These are phyloP conservation scores for Blastobotrys aristatus DNA, from an alignment of 1,139 yeast species.

Conservation along the genomic window DNA sequence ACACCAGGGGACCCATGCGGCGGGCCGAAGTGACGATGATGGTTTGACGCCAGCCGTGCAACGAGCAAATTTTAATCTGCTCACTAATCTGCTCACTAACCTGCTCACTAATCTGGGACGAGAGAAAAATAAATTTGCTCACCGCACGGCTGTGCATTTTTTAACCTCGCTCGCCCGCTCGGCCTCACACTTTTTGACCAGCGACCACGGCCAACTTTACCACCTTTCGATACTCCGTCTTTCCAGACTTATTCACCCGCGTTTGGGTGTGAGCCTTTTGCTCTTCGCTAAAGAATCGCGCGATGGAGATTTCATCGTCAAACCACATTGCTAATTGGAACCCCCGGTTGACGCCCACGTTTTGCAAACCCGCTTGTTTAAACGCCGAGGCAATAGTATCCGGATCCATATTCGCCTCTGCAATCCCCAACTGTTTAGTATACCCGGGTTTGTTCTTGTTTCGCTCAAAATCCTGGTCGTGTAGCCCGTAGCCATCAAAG, in stretches of 20 bases:
- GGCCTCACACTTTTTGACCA: too few relatives aligned
- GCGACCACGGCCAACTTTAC: slow-evolving; percentile 5
- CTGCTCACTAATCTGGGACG: background rate
- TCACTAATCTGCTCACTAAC: background rate
- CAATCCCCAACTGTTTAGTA: slow-evolving; percentile 1
- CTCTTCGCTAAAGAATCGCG: background rate
- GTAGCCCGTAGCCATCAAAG: slow-evolving; percentile 12
- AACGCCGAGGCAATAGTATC: background rate
- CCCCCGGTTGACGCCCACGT: background rate
- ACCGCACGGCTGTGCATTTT: background rate
- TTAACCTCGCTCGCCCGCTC: background rate
- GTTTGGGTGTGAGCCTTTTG: background rate
- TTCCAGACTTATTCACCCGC: background rate
- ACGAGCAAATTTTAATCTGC: background rate
- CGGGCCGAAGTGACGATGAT: too few relatives aligned
- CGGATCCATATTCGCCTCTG: background rate
- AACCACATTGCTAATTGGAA: slow-evolving; percentile 6
- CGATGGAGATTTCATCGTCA: background rate
- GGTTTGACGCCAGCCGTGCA: background rate
- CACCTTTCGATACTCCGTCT: background rate
- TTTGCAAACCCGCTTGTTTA: slow-evolving; percentile 2
- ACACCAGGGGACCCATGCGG: too few relatives aligned
- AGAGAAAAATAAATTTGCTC: background rate
- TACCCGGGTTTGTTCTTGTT: background rate
- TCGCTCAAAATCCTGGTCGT: slow-evolving; percentile 1